Evolutionary conservation across 2,329 filamentous ascomycete genomes (phyloP).

Genomic region (Fusarium illudens): DNA sequence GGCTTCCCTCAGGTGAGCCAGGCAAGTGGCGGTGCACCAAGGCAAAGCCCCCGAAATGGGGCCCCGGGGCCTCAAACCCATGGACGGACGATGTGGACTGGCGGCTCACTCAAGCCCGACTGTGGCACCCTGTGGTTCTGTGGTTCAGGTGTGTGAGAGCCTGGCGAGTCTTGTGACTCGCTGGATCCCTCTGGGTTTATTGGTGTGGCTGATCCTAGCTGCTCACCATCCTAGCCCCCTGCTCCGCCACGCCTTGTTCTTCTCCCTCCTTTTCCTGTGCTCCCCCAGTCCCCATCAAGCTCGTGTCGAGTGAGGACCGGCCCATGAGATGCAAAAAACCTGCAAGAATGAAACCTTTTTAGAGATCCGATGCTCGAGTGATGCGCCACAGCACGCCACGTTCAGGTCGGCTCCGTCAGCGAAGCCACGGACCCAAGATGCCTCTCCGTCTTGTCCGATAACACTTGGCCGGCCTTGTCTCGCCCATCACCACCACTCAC

Average conservation of each 20-base stretch:
- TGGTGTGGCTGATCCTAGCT: slow-evolving; percentile 37
- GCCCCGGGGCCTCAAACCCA: slow-evolving; percentile 2
- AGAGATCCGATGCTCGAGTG: slow-evolving; percentile 6
- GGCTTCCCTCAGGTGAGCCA: slow-evolving; percentile 36
- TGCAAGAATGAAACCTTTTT: slow-evolving; percentile 11
- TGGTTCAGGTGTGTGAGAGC: slow-evolving; percentile 25
- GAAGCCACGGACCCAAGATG: slow-evolving; percentile 13
- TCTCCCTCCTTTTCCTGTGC: slow-evolving; percentile 11
- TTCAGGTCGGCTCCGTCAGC: slow-evolving; percentile 27
- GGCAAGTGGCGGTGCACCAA: slow-evolving; percentile 32
- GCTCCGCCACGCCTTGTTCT: slow-evolving; percentile 31
- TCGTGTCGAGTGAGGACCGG: slow-evolving; percentile 21
- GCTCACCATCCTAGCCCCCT: slow-evolving; percentile 19
- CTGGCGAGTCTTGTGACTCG: slow-evolving; percentile 17
- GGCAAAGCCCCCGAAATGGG: slow-evolving; percentile 8
- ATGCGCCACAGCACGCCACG: slow-evolving; percentile 38
- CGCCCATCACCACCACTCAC: slow-evolving; percentile 3
- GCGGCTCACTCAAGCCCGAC: not conserved
- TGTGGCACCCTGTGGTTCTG: slow-evolving; percentile 27
- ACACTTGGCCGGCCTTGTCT: not conserved
- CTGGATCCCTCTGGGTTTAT: slow-evolving; percentile 6
- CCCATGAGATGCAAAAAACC: slow-evolving; percentile 20
- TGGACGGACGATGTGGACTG: not conserved
- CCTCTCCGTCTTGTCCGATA: slow-evolving; percentile 3
- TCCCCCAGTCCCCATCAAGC: slow-evolving; percentile 13